A percentile compares a stretch with the other conserved stretches of the same genome.
These are phyloP conservation scores for Phytophthora constricta DNA, from an alignment of 352 stramenopile genomes.

Conservation along the genomic window DNA sequence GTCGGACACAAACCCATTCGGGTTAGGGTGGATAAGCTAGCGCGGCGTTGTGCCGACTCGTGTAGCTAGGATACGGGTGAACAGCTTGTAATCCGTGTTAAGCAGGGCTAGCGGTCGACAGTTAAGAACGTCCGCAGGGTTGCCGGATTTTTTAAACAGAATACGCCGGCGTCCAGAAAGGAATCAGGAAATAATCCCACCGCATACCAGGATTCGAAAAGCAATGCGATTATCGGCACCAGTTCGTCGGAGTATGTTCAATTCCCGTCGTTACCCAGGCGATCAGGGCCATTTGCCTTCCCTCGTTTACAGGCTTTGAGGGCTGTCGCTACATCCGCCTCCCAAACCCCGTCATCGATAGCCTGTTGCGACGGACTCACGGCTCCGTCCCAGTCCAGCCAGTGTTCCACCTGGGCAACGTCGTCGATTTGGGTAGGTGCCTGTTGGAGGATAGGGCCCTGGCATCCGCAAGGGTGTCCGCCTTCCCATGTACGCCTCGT, in stretches of 20 bases:
- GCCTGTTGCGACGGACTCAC: not conserved
- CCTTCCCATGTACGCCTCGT: not conserved
- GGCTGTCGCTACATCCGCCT: not conserved
- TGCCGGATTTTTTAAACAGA: constrained; percentile 4
- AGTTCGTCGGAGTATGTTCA: not conserved
- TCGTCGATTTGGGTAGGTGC: not conserved
- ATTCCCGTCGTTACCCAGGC: constrained; percentile 3
- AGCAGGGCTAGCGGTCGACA: constrained; percentile 6
- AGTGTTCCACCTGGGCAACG: not conserved
- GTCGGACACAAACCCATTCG: too few relatives aligned
- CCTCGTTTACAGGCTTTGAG: not conserved
- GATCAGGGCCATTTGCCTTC: constrained; percentile 4
- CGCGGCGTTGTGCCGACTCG: not conserved
- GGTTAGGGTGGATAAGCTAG: too few relatives aligned
- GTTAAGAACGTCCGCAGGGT: not conserved
- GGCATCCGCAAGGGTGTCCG: not conserved
- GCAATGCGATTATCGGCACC: not conserved
- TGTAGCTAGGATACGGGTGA: not conserved
- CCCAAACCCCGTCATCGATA: not conserved
- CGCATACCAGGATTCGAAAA: not conserved
- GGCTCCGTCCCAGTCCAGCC: not conserved
- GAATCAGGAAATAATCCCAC: not conserved
- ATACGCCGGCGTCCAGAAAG: not conserved
- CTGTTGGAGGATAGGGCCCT: not conserved
- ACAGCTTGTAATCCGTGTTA: constrained; percentile 23